Base-by-base conservation (phyloP, 371 early-diverging fungal species). In the Coemansia sp. region DNA sequence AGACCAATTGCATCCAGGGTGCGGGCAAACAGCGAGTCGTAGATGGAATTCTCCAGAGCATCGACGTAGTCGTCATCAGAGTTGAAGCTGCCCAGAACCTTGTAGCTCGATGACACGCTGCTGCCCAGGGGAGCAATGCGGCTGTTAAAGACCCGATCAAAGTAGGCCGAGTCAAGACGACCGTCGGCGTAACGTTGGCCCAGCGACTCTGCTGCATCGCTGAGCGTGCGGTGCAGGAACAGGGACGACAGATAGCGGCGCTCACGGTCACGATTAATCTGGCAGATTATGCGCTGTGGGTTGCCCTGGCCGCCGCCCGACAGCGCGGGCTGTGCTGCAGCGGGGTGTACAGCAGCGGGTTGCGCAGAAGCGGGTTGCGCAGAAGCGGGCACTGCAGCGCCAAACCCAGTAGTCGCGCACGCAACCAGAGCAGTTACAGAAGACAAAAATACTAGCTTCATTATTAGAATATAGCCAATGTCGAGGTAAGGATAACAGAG, bases 1-100 rank as follows among this genome's bases (percentile, higher is more conserved):
- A 72, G 1, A 11, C 74, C 74, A 5, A 72, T 51, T 3, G 74
- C 74, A 7, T 72, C 68, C 53, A 72, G 62, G 10, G 58, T 55
- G 31, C 62, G 62, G 0, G 51, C 61, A 72, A 72, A 65, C 20
- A 72, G 51, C 36, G 59, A 11, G 36, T 45, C 49, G 12, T 64
- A 58, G 4, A 68, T 64, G 31, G 52, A 1, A 0, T 35, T 5
- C 45, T 65, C 65, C 3, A 72, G 40, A 4, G 10, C 47, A 0
- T 26, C 6, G 0, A 68, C 52, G 30, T 58, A 72, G 2, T 60
- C 59, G 1, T 6, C 7, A 45, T 72, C 74, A 3, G n/a, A 51
- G 7, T 36, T 12, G 31, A 63, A 55, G 5, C 34, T 45, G 47
- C 62, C 59, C 8, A 72, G 59, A 14, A 68, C 31, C 65, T 64